Conservation (phyloP, 2,329 filamentous ascomycete species). For the Fusarium newnesense region DNA sequence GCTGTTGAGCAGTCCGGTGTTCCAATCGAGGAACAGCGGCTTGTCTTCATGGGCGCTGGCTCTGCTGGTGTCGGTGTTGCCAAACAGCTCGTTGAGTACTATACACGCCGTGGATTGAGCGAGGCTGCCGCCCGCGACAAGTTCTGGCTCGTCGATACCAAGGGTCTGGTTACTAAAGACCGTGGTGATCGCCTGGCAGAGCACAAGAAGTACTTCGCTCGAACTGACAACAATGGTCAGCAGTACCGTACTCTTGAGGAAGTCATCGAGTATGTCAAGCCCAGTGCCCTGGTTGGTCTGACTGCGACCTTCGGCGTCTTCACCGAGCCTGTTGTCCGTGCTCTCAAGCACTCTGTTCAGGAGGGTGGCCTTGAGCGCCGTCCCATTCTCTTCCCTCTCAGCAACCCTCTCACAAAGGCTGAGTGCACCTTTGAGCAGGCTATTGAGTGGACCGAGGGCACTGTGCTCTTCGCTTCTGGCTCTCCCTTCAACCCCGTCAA, state of each 20-base stretch:
- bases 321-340: conserved; percentile 83
- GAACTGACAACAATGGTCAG: conserved; percentile 71
- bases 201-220: conserved; percentile 81
- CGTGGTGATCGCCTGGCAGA: conserved; percentile 93
- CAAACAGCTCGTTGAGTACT: conserved; percentile 97
- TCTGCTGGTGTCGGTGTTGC: conserved; percentile 97
- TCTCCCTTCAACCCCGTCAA: conserved; percentile 86
- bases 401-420: conserved; percentile 95
- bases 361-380: conserved; percentile 74
- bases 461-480: conserved; percentile 92
- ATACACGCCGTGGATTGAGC: conserved; percentile 88
- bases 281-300: conserved; percentile 92
- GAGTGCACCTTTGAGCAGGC: conserved; percentile 98
- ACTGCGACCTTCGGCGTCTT: conserved; percentile 96
- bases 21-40: conserved; percentile 87
- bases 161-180: conserved; percentile 92
- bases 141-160: conserved; percentile 98
- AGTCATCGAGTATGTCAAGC: conserved; percentile 94
- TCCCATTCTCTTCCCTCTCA: conserved; percentile 95
- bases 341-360: conserved; percentile 72
- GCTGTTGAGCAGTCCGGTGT: conserved; percentile 87
- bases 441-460: conserved; percentile 88
- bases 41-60: conserved; percentile 96
- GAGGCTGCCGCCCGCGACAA: conserved; percentile 88
- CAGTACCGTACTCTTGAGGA: conserved; percentile 85